phyloP scores from a whole-genome alignment of 345 rosid species.

The Melaleuca quinquenervia region DNA sequence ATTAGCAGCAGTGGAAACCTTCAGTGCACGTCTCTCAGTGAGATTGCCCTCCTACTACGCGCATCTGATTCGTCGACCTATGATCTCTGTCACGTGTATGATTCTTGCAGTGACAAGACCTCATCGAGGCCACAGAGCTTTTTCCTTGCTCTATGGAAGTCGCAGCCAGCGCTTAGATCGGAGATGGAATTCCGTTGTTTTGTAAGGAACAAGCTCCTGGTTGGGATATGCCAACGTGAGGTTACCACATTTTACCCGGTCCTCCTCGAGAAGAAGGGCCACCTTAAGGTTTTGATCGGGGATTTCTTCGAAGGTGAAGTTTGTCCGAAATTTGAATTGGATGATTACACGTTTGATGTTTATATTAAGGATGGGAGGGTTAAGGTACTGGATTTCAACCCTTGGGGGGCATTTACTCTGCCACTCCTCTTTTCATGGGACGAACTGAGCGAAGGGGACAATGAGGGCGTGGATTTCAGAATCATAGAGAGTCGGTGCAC shows the following conservation, averaged over 20 bases:
- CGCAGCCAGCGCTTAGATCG: constrained; percentile 53
- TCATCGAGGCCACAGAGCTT: constrained; percentile 47
- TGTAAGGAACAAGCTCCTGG: constrained; percentile 32
- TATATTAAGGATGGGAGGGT: constrained; percentile 43
- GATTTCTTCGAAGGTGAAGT: constrained; percentile 35
- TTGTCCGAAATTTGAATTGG: constrained; percentile 40
- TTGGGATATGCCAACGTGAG: constrained; percentile 70
- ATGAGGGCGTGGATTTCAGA: constrained; percentile 33
- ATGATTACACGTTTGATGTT: constrained; percentile 56
- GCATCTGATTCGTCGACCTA: constrained; percentile 71
- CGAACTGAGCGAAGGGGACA: constrained; percentile 45
- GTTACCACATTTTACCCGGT: constrained; percentile 59
- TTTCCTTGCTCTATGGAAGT: constrained; percentile 72
- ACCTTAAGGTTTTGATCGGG: constrained; percentile 20
- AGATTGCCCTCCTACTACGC: constrained; percentile 43
- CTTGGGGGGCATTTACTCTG: constrained; percentile 76
- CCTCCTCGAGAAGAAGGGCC: constrained; percentile 30
- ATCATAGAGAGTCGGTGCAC: constrained; percentile 51
- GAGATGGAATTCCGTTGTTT: constrained; percentile 88
- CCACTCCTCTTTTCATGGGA: constrained; percentile 71
- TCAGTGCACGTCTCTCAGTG: constrained; percentile 46
- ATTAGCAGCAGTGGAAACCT: constrained; percentile 62
- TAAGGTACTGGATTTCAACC: constrained; percentile 72
- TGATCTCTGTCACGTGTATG: constrained; percentile 71
- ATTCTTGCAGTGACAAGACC: constrained; percentile 45